Conservation (phyloP, 192 early-diverging fungal species). For the Phycomyces blakesleeanus region DNA sequence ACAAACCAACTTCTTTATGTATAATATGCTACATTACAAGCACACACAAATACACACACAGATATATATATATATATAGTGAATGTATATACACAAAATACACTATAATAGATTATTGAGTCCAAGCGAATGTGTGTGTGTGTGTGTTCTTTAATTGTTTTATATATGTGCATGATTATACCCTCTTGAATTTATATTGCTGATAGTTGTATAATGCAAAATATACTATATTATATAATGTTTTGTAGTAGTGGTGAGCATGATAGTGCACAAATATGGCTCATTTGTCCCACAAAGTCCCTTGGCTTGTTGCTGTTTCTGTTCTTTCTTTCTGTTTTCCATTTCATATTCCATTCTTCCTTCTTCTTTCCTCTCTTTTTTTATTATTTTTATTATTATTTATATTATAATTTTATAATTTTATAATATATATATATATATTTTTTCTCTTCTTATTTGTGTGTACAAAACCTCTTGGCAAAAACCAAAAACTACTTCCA, state of each 20-base stretch:
- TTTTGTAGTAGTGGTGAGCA: neutral
- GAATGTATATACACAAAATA: no score
- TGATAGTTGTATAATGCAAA: no score
- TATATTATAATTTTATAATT: constrained; percentile 1
- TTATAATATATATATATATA: neutral
- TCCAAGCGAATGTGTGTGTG: no score
- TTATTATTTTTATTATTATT: neutral
- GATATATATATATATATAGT: no score
- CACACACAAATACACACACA: neutral
- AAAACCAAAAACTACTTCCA: neutral
- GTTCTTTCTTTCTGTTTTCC: neutral
- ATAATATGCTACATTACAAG: no score
- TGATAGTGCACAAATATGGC: neutral
- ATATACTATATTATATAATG: neutral
- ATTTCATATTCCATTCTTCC: neutral
- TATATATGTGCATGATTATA: no score
- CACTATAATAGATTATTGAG: no score
- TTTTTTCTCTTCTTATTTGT: neutral
- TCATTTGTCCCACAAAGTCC: neutral
- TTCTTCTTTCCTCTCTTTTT: constrained; percentile 7
- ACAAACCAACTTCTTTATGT: no score
- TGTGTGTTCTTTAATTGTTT: no score
- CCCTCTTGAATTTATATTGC: no score
- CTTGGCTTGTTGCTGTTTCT: neutral
- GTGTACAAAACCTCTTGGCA: neutral